Evolutionary conservation across 1,284 basidiomycete species (phyloP).

Genomic region (Trametes sp.): DNA sequence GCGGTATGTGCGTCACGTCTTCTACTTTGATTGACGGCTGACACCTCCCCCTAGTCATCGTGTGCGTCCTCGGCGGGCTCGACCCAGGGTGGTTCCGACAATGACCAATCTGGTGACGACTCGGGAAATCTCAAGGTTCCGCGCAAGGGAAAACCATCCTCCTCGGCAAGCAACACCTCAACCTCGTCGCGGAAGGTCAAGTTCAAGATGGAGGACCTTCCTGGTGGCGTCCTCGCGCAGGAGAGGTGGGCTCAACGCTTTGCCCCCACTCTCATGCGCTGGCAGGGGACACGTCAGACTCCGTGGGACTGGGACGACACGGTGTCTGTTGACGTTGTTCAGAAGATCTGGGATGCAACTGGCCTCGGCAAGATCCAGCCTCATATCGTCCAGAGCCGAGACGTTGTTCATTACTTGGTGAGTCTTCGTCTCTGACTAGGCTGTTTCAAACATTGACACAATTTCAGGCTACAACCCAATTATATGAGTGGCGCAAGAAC

Average conservation of each 20-base stretch:
- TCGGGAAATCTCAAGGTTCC: too few species aligned
- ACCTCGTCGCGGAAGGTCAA: neutral
- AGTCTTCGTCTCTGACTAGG: neutral
- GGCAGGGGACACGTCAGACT: neutral
- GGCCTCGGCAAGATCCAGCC: neutral
- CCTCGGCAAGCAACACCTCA: neutral
- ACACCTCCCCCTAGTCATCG: neutral
- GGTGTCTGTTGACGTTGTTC: neutral
- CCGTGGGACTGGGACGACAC: neutral
- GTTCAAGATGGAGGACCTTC: neutral
- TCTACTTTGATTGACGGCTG: neutral
- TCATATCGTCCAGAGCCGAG: neutral
- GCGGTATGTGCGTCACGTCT: neutral
- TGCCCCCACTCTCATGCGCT: neutral
- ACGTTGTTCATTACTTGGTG: neutral
- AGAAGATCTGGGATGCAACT: neutral
- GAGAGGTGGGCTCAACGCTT: neutral
- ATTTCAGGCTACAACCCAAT: neutral
- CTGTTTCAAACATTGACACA: neutral
- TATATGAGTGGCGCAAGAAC: constrained; percentile 1
- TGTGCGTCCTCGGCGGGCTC: neutral
- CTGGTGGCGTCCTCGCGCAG: neutral
- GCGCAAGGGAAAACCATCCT: neutral
- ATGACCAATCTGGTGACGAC: too few species aligned
- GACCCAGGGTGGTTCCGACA: neutral